Evolutionary conservation across 345 rosid species (phyloP), one percentile per base, ranked within the genome.

Genomic region (Rubroshorea leprosula): DNA sequence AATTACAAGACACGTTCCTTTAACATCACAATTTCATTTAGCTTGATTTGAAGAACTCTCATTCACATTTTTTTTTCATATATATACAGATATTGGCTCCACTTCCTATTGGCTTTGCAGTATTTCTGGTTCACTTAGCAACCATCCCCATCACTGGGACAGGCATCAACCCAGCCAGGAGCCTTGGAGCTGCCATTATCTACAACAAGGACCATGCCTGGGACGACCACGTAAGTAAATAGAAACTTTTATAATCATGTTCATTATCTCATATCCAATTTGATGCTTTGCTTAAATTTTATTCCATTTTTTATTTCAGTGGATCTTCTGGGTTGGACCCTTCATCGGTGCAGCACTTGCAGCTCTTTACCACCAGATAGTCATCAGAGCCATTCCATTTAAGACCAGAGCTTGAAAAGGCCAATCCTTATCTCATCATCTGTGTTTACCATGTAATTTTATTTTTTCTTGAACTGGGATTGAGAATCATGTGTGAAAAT

Each of bases 321-420:
- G 84, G 83, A 64, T 81, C 46, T 76, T 76, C 70, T 81, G 84
- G 82, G 74, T 78, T 23, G 86, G 87, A 64, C 84, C 84, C 16
- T 74, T 81, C 73, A 61, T 72, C 20, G 87, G 87, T 23, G 78
- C 80, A 38, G 80, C 76, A 15, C 74, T 79, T 3, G 87, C 82
- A 25, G 78, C 87, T 29, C 68, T 78, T 0, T 82, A 79, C 72
- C 78, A 79, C 60, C 74, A 74, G 56, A 64, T 70, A 16, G 79
- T 79, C 66, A 73, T 82, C 72, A 69, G 80, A 70, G 82, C 87
- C 41, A 71, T 70, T 41, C 76, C 87, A 7, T 82, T 79, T 66
- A 75, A 71, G 49, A 23, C 22, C 21, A 43, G 22, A 41, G 29
- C 60, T 23, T 56, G 58, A 54, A 29, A 54, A 29, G n/a, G 9